Conservation (phyloP, 805 yeast species). For the Cyberlindnera sargentensis region DNA sequence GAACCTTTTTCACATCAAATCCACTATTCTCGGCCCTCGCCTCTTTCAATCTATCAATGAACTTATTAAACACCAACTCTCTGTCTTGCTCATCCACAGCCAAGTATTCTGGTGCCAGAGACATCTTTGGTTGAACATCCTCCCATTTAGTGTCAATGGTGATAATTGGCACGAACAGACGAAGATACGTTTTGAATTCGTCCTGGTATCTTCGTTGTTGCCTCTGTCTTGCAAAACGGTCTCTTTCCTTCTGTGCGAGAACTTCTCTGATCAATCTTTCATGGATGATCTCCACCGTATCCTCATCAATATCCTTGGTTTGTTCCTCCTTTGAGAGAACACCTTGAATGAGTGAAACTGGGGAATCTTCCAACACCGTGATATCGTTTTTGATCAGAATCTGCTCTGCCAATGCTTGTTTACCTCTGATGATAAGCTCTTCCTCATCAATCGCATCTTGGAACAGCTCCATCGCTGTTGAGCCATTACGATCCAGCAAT, state of each 20-base stretch:
- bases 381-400: constrained; percentile 32
- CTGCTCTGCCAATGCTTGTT: constrained; percentile 53
- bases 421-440: constrained; percentile 45
- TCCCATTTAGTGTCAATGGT: constrained; percentile 31
- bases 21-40: constrained; percentile 16
- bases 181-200: constrained; percentile 21
- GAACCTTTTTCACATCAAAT: constrained; percentile 15
- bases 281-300: constrained; percentile 24
- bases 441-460: constrained; percentile 67
- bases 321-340: constrained; percentile 17
- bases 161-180: constrained; percentile 18
- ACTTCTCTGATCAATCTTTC: constrained; percentile 22
- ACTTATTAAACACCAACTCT: constrained; percentile 28
- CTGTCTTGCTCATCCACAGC: constrained; percentile 28
- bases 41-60: constrained; percentile 23
- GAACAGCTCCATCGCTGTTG: constrained; percentile 68
- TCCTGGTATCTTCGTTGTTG: constrained; percentile 18
- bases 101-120: constrained; percentile 26
- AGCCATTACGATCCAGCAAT: constrained; percentile 70
- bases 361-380: constrained; percentile 17
- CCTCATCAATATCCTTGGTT: constrained; percentile 22
- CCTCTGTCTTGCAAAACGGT: constrained; percentile 12
- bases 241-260: constrained; percentile 19
- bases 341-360: constrained; percentile 3
- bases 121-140: constrained; percentile 24